Evolutionary conservation across 805 yeast species (phyloP), one percentile per base, ranked within the genome.

Genomic region (Saccharomycopsis sp.): DNA sequence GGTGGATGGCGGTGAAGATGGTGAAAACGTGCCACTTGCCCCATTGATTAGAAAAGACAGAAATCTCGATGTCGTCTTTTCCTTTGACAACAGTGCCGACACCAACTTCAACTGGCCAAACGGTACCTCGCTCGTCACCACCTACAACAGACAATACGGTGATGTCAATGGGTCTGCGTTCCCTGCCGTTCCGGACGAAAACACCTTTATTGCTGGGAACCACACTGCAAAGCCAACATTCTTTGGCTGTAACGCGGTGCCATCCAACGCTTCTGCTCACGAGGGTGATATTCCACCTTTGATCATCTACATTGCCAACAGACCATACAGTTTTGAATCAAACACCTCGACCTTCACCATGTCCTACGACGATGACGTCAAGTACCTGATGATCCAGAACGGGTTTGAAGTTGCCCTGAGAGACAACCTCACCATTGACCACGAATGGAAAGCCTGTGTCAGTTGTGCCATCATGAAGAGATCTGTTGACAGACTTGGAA

Each of bases 181-280:
- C 67, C 60, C 68, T 4, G 71, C 71, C 60, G 87, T 85, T 41
- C 94, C 95, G 10, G 88, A 76, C 56, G 86, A 75, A 56, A 60
- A 68, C 34, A 70, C 86, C 0, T 80, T 84, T 56, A 53, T 73
- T 21, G 68, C 69, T 44, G 51, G 63, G 49, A 81, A 81, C 43
- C 64, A 84, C 47, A 78, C 84, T 10, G 65, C 78, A 5, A 69
- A 62, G 44, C 94, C 95, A 39, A 68, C 81, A 0, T 85, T 86
- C 62, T 86, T 85, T 55, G 95, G 95, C 23, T 85, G 95, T 60
- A 71, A 82, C 54, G 69, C 82, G n/a, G n/a, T n/a, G n/a, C n/a
- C n/a, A n/a, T n/a, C n/a, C n/a, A n/a, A n/a, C n/a, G n/a, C n/a
- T n/a, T n/a, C n/a, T n/a, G n/a, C n/a, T n/a, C n/a, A n/a, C n/a